These are phyloP conservation scores for Podosphaera xanthii DNA, from an alignment of 2,329 filamentous ascomycete species.

Conservation along the genomic window DNA sequence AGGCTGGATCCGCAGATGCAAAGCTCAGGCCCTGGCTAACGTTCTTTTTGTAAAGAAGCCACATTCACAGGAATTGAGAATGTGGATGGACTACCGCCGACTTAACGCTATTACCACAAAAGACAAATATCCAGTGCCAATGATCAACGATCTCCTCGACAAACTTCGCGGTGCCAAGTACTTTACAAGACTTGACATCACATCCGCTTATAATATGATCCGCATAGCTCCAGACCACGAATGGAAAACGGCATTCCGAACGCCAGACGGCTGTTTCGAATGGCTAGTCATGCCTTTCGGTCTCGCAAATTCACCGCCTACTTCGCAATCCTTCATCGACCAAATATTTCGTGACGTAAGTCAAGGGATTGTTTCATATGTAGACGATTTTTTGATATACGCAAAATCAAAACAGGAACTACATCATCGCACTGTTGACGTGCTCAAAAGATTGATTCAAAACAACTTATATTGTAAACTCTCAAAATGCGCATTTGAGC, in stretches of 20 bases:
- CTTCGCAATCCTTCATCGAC: no score
- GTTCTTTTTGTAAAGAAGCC: background rate
- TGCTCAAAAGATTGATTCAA: background rate
- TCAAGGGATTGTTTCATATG: conserved; percentile 1
- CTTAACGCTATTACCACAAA: background rate
- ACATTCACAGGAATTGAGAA: background rate
- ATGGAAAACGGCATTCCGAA: background rate
- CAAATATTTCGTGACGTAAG: no score
- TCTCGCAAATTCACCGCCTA: background rate
- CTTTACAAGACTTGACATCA: conserved; percentile 1
- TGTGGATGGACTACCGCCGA: background rate
- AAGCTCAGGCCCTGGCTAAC: background rate
- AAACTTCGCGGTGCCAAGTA: background rate
- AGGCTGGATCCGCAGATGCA: background rate
- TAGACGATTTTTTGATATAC: background rate
- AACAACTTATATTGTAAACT: conserved; percentile 1
- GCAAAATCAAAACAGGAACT: background rate
- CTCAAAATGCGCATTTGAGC: background rate
- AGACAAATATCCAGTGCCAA: conserved; percentile 1
- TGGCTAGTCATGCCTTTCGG: background rate
- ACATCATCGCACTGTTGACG: background rate
- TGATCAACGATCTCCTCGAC: background rate
- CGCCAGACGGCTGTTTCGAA: background rate
- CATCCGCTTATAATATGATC: background rate
- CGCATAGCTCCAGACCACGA: background rate